Base-by-base conservation (phyloP, 441 rosid species). In the Metrosideros polymorpha region DNA sequence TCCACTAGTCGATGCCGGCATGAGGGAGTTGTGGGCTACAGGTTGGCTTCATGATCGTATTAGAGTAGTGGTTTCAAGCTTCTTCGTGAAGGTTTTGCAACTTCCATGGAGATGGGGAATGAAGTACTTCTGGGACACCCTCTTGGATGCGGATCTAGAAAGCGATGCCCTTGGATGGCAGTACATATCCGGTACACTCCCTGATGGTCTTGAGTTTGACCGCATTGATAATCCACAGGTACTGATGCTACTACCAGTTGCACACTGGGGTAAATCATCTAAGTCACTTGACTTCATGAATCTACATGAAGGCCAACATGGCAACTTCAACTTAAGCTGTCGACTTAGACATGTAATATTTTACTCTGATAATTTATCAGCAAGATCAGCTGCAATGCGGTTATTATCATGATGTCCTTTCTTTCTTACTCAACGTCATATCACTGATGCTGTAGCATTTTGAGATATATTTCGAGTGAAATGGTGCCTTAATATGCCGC, bases 81-180 rank as follows among this genome's bases (percentile, higher is more conserved):
- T 98, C 93, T 98, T 98, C 88, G 99, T 98, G 77, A 98, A 98
- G 91, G 98, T 96, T 88, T 91, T 98, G 79, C 99, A 95, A 89
- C 95, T 98, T 89, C 99, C 99, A 1, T 97, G 99, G 99, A 89
- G 98, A 91, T 97, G 99, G 99, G 99, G 99, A 77, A 97, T 97
- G 99, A 97, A 96, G 91, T 97, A 97, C 88, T 97, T 96, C 89
- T 97, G 99, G 99, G 99, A 97, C 87, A 95, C 99, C 83, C 96
- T 97, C 84, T 93, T 97, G 86, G 99, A 97, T 91, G 98, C 99
- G 2, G 99, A 97, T 89, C 90, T 96, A 86, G 99, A 97, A 88
- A 97, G 99, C 29, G 99, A 97, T 88, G 96, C 99, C 85, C 98
- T 98, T 84, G 99, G 99, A 88, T 98, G 99, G 99, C 99, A 98